These are phyloP conservation scores for Ambrosia hybrid DNA, from an alignment of 140 eudicot genomes.

Conservation along the genomic window DNA sequence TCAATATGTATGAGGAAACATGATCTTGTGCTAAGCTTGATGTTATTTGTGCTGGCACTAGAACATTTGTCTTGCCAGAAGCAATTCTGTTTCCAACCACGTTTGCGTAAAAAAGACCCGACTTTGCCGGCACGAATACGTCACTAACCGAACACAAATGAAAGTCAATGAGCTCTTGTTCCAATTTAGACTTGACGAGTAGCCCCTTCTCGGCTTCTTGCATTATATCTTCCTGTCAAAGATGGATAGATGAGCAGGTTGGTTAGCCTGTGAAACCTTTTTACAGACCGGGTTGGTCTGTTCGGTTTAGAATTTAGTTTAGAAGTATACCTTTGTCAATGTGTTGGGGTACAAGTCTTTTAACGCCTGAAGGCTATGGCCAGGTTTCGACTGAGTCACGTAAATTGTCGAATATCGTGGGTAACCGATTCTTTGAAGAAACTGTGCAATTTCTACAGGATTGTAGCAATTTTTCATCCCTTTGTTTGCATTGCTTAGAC, in stretches of 20 bases:
- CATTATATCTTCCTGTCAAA: slow-evolving; percentile 54
- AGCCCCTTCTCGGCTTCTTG: slow-evolving; percentile 34
- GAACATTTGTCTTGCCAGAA: slow-evolving; percentile 41
- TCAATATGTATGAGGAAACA: slow-evolving; percentile 51
- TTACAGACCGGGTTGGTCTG: not conserved
- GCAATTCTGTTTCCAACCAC: slow-evolving; percentile 72
- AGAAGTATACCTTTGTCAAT: slow-evolving; percentile 59
- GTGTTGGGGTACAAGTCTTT: slow-evolving; percentile 53
- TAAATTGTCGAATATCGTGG: slow-evolving; percentile 50
- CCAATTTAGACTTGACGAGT: slow-evolving; percentile 25
- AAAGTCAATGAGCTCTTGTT: slow-evolving; percentile 53
- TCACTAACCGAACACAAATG: slow-evolving; percentile 58
- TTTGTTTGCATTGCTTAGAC: slow-evolving; percentile 23
- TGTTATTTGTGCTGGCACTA: slow-evolving; percentile 44
- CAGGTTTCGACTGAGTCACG: slow-evolving; percentile 56
- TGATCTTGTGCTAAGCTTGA: slow-evolving; percentile 38
- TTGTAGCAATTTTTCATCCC: slow-evolving; percentile 51
- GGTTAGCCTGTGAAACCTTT: not conserved
- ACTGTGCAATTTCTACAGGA: slow-evolving; percentile 44
- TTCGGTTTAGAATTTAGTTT: too few species aligned
- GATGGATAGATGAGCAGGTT: not conserved
- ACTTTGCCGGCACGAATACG: slow-evolving; percentile 50
- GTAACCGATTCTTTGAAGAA: slow-evolving; percentile 51
- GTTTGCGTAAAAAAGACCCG: slow-evolving; percentile 50
- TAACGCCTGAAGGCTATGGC: slow-evolving; percentile 41